phyloP scores from a whole-genome alignment of 257 asterid species.

The Parsonsia alboflavescens region DNA sequence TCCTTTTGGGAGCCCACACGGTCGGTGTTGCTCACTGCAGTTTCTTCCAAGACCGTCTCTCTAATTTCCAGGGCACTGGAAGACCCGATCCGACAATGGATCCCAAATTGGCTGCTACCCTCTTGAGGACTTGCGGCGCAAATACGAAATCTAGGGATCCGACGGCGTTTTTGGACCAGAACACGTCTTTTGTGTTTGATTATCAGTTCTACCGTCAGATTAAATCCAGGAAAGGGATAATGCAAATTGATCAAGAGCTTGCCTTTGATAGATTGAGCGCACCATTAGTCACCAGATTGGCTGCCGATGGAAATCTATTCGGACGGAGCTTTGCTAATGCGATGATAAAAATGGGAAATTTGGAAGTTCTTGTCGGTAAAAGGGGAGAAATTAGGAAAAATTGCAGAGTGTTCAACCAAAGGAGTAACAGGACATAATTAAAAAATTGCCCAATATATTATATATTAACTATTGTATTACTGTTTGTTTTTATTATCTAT shows the following conservation, averaged over 20 bases:
- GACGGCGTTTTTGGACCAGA: constrained; percentile 55
- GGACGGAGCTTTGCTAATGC: constrained; percentile 20
- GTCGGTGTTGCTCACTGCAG: constrained; percentile 70
- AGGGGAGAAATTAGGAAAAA: constrained; percentile 31
- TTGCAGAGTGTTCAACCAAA: constrained; percentile 15
- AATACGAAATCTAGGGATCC: constrained; percentile 29
- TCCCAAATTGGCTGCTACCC: constrained; percentile 33
- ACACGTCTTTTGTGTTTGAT: constrained; percentile 49
- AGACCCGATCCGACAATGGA: constrained; percentile 53
- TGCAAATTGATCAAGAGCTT: constrained; percentile 63
- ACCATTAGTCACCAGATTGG: constrained; percentile 12
- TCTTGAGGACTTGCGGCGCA: constrained; percentile 35
- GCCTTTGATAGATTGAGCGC: constrained; percentile 38
- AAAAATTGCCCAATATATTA: too few relatives aligned
- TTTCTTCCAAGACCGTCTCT: constrained; percentile 52
- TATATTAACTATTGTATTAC: too few relatives aligned
- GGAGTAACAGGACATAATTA: background rate
- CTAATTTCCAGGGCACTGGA: constrained; percentile 46
- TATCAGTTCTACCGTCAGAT: constrained; percentile 57
- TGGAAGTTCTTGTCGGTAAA: constrained; percentile 27
- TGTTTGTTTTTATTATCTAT: too few relatives aligned
- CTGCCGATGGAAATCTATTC: constrained; percentile 19
- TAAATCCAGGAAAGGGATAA: constrained; percentile 41
- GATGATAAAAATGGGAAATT: constrained; percentile 28
- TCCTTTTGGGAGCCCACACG: constrained; percentile 75